phyloP scores from a whole-genome alignment of 805 yeast genomes.

The Metschnikowia dekortorum region DNA sequence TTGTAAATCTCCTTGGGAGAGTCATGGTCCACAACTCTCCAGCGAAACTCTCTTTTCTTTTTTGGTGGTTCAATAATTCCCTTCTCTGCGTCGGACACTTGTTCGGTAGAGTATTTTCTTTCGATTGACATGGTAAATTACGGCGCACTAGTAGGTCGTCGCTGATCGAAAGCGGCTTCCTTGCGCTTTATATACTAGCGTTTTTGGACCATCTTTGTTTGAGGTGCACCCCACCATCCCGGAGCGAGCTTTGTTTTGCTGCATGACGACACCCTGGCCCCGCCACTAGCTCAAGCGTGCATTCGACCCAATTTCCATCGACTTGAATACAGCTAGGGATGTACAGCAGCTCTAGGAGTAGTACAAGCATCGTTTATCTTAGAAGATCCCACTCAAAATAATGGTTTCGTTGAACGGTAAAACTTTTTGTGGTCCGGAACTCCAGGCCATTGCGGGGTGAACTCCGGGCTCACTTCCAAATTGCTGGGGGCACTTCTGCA shows the following conservation, averaged over 20 bases:
- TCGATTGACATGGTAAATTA: background rate
- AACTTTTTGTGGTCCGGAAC: background rate
- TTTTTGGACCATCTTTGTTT: background rate
- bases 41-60: conserved; percentile 12
- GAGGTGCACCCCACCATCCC: conserved; percentile 1
- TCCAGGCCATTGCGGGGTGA: background rate
- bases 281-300: background rate
- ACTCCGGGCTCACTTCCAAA: background rate
- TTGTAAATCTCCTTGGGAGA: conserved; percentile 47
- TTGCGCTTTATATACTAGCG: background rate
- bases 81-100: conserved; percentile 2
- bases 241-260: background rate
- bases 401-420: background rate
- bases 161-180: background rate
- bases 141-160: background rate
- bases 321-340: background rate
- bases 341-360: background rate
- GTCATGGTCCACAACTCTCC: conserved; percentile 26
- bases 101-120: background rate
- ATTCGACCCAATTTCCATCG: background rate
- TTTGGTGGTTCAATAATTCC: background rate
- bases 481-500: background rate
- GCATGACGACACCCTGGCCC: background rate
- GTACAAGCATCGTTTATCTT: background rate
- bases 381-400: background rate